These are phyloP conservation scores for Chaetomium cochliodes DNA, from an alignment of 495 filamentous ascomycete species.

Conservation along the genomic window DNA sequence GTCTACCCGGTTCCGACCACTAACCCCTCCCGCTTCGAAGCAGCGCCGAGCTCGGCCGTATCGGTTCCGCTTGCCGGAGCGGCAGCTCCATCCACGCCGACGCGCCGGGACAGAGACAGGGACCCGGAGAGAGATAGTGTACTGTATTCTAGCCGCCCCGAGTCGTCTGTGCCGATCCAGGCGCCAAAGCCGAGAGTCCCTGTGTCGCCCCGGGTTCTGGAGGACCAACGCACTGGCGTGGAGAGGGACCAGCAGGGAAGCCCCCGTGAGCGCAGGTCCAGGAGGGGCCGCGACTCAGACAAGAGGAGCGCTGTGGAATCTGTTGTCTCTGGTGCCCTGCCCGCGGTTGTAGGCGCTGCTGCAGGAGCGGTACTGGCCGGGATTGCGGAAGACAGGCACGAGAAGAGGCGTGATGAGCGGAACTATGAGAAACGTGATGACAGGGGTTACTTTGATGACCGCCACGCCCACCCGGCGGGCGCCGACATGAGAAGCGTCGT, in stretches of 20 bases:
- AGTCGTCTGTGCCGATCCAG: constrained; percentile 44
- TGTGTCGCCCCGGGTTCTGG: constrained; percentile 44
- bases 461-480: constrained; percentile 12
- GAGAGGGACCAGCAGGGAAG: constrained; percentile 22
- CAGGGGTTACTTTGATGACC: constrained; percentile 27
- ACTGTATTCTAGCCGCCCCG: constrained; percentile 29
- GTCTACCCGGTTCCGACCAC: constrained; percentile 58
- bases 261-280: constrained; percentile 5
- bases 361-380: constrained; percentile 49
- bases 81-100: constrained; percentile 14
- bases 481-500: constrained; percentile 20
- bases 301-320: constrained; percentile 20
- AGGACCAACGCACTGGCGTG: constrained; percentile 30
- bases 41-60: constrained; percentile 49
- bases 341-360: constrained; percentile 34
- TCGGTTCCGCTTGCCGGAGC: constrained; percentile 22
- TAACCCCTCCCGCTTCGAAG: constrained; percentile 61
- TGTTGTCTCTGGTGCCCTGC: constrained; percentile 12
- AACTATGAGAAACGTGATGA: constrained; percentile 26
- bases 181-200: constrained; percentile 47
- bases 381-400: constrained; percentile 8
- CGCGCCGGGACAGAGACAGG: constrained; percentile 17
- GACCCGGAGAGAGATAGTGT: constrained; percentile 13
- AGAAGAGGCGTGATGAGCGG: constrained; percentile 26
- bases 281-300: constrained; percentile 17